Base-by-base conservation (phyloP, 192 early-diverging fungal species). In the Coemansia aciculifera region DNA sequence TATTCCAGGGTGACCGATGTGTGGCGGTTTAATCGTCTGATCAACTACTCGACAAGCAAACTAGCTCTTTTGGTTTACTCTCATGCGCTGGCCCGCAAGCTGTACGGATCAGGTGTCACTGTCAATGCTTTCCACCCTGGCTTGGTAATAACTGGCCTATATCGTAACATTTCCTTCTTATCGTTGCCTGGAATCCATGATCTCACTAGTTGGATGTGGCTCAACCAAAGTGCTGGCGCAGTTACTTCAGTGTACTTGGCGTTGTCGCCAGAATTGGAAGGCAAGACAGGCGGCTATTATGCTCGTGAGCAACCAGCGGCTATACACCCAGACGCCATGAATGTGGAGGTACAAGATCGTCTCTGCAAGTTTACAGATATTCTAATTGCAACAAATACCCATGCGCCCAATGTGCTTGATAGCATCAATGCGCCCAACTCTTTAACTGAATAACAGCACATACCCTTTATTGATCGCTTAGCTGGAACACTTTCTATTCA, bases 91-190 rank as follows among this genome's bases (percentile, higher is more conserved):
- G 75, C 80, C 21, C 69, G 83, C 23, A 78, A 79, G 17, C 75
- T 89, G 11, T 6, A 54, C 9, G 72, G 62, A 43, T 65, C 68
- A 1, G 77, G 66, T 23, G 42, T 89, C 38, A 86, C 84, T 0
- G 78, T 89, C 44, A 87, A 86, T 61, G 85, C 84, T 2, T 78
- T 77, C 60, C 88, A 89, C 39, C 88, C 88, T 15, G 86, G 88
- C 0, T 64, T 84, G 1, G 85, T 85, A 11, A 71, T 51, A 23
- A 87, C 88, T 8, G 79, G 80, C 0, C 37, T 89, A 51, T 87
- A 85, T 63, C 73, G 84, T 34, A 74, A 85, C 44, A 73, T 83
- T 52, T 29, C 71, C 5, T 62, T 79, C 6, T 70, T 70, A 0
- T 46, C 72, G 40, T 68, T 86, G 64, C 72, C 72, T 15, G 59